Evolutionary conservation across 805 yeast species (phyloP), one percentile per base, ranked within the genome.

Genomic region (Suhomyces kilbournensis): DNA sequence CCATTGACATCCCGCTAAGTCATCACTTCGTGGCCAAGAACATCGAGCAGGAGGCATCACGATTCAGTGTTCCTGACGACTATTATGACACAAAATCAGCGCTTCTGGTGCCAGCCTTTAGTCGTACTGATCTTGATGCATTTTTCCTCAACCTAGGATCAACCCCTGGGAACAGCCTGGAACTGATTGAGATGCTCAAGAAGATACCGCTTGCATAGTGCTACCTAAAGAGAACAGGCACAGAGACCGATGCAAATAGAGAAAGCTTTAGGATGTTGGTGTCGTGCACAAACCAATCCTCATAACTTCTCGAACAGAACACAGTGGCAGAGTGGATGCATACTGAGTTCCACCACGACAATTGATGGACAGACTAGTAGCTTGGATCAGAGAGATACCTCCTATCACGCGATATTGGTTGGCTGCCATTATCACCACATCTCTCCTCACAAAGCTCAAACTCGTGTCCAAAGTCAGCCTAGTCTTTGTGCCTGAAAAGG

Each of bases 401-500:
- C 61, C 65, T 26, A 61, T 66, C 25, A 62, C 69, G 7, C 54
- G 62, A 46, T 59, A 52, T 45, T 70, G 77, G 75, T 52, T 64
- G 5, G 53, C 56, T 5, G 58, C 65, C 12, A 68, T 70, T 1
- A 22, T 65, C 12, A 52, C 59, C 4, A 34, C 64, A 15, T 58
- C 71, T 4, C 45, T 60, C 12, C 56, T 59, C 19, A 58, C 67
- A 5, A 56, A 65, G 8, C 49, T 62, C 48, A 53, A 59, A 28
- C 23, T 62, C 3, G 59, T 69, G n/a, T 52, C 60, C 7, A 52
- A 53, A 1, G 35, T 54, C 9, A 59, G 55, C 35, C 55, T 74
- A 34, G 47, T 59, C 7, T 71, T 68, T 53, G 28, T 56, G 2
- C 71, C 73, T 1, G 67, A 63, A 19, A 62, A 61, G 55, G 61